phyloP scores from a whole-genome alignment of 495 filamentous ascomycete species.

The Darksidea phi region DNA sequence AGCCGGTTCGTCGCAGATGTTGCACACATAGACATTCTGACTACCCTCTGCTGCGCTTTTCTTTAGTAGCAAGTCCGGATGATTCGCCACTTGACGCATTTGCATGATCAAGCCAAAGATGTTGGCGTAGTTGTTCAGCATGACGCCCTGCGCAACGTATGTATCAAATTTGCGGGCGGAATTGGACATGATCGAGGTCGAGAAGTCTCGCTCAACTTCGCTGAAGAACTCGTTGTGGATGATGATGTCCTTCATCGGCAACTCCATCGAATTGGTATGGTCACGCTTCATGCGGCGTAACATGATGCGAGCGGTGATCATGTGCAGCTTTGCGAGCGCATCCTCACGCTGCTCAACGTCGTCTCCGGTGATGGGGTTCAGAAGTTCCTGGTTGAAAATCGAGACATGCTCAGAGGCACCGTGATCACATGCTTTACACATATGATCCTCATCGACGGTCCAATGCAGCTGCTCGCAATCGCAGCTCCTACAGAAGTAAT shows the following conservation, averaged over 20 bases:
- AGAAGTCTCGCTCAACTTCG: slow-evolving; percentile 92
- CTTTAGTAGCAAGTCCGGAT: slow-evolving; percentile 90
- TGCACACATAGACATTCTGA: slow-evolving; percentile 87
- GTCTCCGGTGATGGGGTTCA: slow-evolving; percentile 68
- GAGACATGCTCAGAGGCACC: slow-evolving; percentile 83
- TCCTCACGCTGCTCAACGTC: slow-evolving; percentile 55
- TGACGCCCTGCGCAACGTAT: slow-evolving; percentile 89
- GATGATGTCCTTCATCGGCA: slow-evolving; percentile 89
- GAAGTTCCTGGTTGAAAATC: slow-evolving; percentile 91
- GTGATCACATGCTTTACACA: slow-evolving; percentile 63
- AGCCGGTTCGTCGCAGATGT: slow-evolving; percentile 90
- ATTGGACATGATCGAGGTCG: slow-evolving; percentile 91
- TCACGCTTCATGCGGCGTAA: slow-evolving; percentile 88
- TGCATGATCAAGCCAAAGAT: slow-evolving; percentile 88
- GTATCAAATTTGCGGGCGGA: slow-evolving; percentile 85
- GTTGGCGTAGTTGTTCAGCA: slow-evolving; percentile 96
- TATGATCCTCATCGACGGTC: slow-evolving; percentile 65
- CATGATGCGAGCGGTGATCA: slow-evolving; percentile 90
- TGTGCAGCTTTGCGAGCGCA: slow-evolving; percentile 76
- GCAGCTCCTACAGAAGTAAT: slow-evolving; percentile 88
- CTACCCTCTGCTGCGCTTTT: slow-evolving; percentile 81
- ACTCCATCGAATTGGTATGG: slow-evolving; percentile 87
- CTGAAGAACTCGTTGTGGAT: slow-evolving; percentile 93
- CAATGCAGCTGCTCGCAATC: slow-evolving; percentile 79
- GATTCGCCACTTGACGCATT: slow-evolving; percentile 95